phyloP scores from a whole-genome alignment of 2,329 filamentous ascomycete species.

The Aspergillus novofumigatus region DNA sequence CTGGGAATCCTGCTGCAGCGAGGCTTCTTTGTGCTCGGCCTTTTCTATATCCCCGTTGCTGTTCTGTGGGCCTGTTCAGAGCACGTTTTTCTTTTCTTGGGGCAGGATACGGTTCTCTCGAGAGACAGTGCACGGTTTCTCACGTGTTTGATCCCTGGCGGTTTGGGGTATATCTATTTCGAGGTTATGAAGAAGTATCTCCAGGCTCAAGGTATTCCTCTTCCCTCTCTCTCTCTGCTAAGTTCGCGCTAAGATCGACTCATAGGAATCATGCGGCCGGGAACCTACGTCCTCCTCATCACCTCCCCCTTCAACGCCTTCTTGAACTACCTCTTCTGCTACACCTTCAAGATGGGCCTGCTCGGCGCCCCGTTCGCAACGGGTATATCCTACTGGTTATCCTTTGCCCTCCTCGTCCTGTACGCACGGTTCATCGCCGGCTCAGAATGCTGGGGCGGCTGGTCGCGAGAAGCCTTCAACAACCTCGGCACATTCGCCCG shows the following conservation, averaged over 20 bases:
- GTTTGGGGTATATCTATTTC: conserved; percentile 83
- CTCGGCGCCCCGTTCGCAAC: conserved; percentile 78
- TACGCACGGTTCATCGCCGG: conserved; percentile 70
- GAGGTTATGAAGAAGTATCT: conserved; percentile 66
- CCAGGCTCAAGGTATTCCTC: conserved; percentile 50
- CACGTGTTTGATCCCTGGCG: conserved; percentile 70
- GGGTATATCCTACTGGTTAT: conserved; percentile 80
- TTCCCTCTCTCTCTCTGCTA: background rate
- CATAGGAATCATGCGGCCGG: conserved; percentile 58
- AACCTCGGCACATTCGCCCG: conserved; percentile 68
- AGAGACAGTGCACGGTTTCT: conserved; percentile 70
- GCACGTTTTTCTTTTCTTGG: conserved; percentile 67
- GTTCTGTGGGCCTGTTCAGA: conserved; percentile 72
- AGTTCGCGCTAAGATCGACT: background rate
- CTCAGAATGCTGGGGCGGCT: conserved; percentile 75
- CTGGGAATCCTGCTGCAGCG: conserved; percentile 75
- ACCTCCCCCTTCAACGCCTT: conserved; percentile 57
- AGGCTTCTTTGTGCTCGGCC: conserved; percentile 65
- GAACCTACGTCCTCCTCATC: conserved; percentile 59
- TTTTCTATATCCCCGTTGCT: conserved; percentile 69
- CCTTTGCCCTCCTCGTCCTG: conserved; percentile 69
- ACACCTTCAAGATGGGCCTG: conserved; percentile 66
- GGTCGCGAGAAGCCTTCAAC: conserved; percentile 58
- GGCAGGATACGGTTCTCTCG: conserved; percentile 74
- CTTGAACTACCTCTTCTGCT: conserved; percentile 66